Evolutionary conservation across 129 eudicot species (phyloP).

Genomic region (Gnaphalium uliginosum): DNA sequence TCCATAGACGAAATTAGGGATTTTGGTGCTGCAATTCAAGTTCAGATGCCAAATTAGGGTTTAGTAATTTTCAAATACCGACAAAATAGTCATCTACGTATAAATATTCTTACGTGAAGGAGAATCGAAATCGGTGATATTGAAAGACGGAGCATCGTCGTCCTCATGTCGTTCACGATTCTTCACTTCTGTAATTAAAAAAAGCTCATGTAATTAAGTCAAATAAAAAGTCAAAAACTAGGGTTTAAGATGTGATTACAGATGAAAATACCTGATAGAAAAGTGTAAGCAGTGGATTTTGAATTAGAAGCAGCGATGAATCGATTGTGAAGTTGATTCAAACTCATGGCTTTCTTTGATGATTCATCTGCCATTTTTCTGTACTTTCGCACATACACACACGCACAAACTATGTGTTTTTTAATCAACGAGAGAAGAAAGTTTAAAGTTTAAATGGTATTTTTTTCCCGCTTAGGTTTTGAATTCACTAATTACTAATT

Average conservation of each 20-base stretch:
- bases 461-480: no score
- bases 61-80: not conserved
- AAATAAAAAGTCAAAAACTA: not conserved
- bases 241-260: not conserved
- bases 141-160: conserved; percentile 49
- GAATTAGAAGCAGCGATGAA: conserved; percentile 53
- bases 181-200: conserved; percentile 30
- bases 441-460: no score
- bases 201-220: not conserved
- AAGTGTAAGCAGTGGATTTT: conserved; percentile 30
- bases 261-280: conserved; percentile 29
- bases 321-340: conserved; percentile 76
- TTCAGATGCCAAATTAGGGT: conserved; percentile 20
- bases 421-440: not conserved
- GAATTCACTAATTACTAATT: no score
- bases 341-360: conserved; percentile 52
- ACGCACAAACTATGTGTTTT: not conserved
- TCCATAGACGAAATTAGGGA: not conserved
- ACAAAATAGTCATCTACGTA: not conserved
- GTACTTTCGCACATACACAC: not conserved
- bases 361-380: conserved; percentile 51
- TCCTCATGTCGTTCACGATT: conserved; percentile 32
- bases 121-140: conserved; percentile 50
- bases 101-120: conserved; percentile 31
- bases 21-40: conserved; percentile 16